Evolutionary conservation across 139 green algal genomes (phyloP), one percentile per base, ranked within the genome.

Genomic region (Chlamydomonas schloesseri): DNA sequence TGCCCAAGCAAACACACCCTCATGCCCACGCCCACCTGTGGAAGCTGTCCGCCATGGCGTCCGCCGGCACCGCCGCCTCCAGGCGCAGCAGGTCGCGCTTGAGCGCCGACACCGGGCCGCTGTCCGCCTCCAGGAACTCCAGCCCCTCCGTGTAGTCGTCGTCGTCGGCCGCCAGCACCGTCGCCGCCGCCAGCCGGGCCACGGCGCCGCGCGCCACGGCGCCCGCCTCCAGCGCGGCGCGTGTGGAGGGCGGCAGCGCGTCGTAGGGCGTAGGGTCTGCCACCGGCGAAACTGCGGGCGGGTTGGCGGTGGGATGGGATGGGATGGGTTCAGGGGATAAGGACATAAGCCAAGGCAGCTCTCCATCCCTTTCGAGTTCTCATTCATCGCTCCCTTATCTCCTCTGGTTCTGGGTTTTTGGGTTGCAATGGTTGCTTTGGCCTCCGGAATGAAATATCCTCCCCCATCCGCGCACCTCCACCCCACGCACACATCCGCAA

Each of bases 21-120:
- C 42, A 50, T 8, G 8, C 42, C 6, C 42, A 8, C 55, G 20
- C 71, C 15, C 36, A 88, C 71, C 72, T 53, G 34, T 88, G 21
- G 28, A 88, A 88, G 42, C 46, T 34, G 14, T 46, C 60, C 0
- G 65, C 71, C n/a, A 92, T 58, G 0, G 81, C 86, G 23, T 82
- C 70, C n/a, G 77, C 37, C 33, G 88, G 91, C 67, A 94, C 75
- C 34, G 88, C 88, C 46, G 75, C 83, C 78, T 88, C 89, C 26
- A 94, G 74, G 21, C 70, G 69, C 74, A 91, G 75, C 83, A 96
- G 53, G 60, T 93, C 90, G 26, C 65, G 64, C 84, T 90, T 92
- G 62, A 94, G 82, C 81, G 90, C 87, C 73, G 57, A 18, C 73
- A 91, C 37, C 31, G 69, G 46, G 14, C 15, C 18, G 14, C 31